Conservation (phyloP, 2,329 filamentous ascomycete genomes). For the Hypoxylon sp. region DNA sequence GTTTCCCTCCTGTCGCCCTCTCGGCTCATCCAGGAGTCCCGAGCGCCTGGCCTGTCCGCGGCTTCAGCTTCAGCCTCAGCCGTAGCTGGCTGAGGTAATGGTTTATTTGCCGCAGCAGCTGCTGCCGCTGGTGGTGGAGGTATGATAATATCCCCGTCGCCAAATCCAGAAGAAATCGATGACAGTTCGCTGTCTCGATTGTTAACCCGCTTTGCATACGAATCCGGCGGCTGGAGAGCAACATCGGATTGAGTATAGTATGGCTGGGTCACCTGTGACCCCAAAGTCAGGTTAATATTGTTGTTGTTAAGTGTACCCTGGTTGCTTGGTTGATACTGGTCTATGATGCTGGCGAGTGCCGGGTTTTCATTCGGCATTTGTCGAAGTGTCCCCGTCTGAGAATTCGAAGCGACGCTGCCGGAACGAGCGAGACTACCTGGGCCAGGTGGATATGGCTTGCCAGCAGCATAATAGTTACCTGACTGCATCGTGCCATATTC, state of each 20-base stretch:
- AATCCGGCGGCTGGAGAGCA: constrained; percentile 49
- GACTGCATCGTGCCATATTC: constrained; percentile 38
- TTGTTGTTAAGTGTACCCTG: constrained; percentile 40
- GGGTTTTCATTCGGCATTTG: constrained; percentile 28
- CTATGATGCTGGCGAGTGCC: constrained; percentile 37
- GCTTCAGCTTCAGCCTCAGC: too few relatives aligned
- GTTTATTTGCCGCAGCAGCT: constrained; percentile 28
- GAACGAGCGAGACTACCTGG: constrained; percentile 32
- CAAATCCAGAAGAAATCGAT: constrained; percentile 71
- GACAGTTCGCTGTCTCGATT: constrained; percentile 62
- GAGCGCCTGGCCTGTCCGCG: constrained; percentile 35
- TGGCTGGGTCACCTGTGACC: constrained; percentile 49
- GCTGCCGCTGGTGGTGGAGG: constrained; percentile 44
- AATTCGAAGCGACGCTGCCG: constrained; percentile 25
- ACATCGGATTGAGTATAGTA: constrained; percentile 53
- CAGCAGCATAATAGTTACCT: constrained; percentile 37
- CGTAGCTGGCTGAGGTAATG: not conserved
- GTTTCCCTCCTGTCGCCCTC: constrained; percentile 54
- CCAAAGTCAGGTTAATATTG: constrained; percentile 44
- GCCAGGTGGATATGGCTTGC: constrained; percentile 34
- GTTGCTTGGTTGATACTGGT: constrained; percentile 42
- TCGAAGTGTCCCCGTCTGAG: constrained; percentile 34
- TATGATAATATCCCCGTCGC: constrained; percentile 66
- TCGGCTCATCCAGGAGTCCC: constrained; percentile 51
- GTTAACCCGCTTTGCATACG: constrained; percentile 48